Conservation (phyloP, 352 stramenopile genomes). For the Plasmopara muralis region DNA sequence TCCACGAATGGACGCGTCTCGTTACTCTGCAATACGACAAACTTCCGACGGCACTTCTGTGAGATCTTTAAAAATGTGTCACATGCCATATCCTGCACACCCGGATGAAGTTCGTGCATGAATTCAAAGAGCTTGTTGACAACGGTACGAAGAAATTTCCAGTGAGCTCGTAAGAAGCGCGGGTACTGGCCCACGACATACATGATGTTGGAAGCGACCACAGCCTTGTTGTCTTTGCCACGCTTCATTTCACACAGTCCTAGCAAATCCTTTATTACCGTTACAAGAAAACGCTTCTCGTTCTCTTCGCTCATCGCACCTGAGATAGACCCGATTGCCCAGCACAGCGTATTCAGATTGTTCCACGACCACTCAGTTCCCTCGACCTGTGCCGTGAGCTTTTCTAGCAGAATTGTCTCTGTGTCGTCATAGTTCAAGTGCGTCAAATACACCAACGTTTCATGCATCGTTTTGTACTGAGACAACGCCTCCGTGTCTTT, state of each 20-base stretch:
- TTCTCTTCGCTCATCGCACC: conserved; percentile 99
- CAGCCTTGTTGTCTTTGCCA: conserved; percentile 99
- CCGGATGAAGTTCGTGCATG: conserved; percentile 99
- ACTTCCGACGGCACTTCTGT: conserved; percentile 96
- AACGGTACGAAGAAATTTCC: conserved; percentile 99
- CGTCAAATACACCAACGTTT: conserved; percentile 99
- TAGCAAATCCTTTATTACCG: conserved; percentile 98
- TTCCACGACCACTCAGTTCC: conserved; percentile 92
- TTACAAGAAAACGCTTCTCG: conserved; percentile 99
- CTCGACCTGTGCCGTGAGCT: conserved; percentile 91
- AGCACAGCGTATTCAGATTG: conserved; percentile 99
- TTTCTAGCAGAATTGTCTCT: conserved; percentile 98
- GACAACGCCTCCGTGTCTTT: conserved; percentile 99
- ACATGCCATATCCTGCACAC: conserved; percentile 99
- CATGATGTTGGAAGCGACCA: conserved; percentile 99
- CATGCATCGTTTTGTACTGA: conserved; percentile 99
- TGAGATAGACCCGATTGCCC: conserved; percentile 98
- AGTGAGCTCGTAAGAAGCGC: conserved; percentile 98
- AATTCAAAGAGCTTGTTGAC: conserved; percentile 99
- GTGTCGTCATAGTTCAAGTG: conserved; percentile 99
- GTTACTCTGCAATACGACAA: conserved; percentile 94
- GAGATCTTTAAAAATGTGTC: conserved; percentile 99
- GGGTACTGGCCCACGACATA: conserved; percentile 99
- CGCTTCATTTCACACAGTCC: conserved; percentile 97
- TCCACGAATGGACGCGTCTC: conserved; percentile 95